These are phyloP conservation scores for Fusarium praegraminearum DNA, from an alignment of 2,329 filamentous ascomycete genomes.

Conservation along the genomic window DNA sequence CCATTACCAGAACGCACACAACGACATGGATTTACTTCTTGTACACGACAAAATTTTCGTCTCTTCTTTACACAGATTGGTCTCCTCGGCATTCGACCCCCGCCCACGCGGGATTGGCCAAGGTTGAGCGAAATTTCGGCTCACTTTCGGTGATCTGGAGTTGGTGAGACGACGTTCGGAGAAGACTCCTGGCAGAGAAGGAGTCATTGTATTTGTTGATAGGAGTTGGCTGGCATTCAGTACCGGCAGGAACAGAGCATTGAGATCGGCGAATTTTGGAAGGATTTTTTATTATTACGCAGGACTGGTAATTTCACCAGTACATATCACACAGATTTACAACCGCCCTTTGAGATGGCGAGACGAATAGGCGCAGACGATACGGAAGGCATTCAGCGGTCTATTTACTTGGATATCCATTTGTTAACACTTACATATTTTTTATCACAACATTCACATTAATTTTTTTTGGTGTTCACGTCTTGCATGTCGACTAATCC, in stretches of 20 bases:
- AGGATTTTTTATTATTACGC: conserved; percentile 7
- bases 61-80: conserved; percentile 17
- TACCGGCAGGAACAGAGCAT: conserved; percentile 20
- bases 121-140: conserved; percentile 33
- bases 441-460: conserved; percentile 16
- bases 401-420: conserved; percentile 43
- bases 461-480: conserved; percentile 12
- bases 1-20: conserved; percentile 26
- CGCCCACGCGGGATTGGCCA: conserved; percentile 26
- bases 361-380: conserved; percentile 34
- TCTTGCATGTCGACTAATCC: conserved; percentile 16
- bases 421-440: conserved; percentile 39
- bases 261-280: conserved; percentile 21
- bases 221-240: conserved; percentile 22
- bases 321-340: conserved; percentile 31
- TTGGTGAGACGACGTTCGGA: conserved; percentile 21
- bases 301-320: conserved; percentile 15
- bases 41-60: conserved; percentile 18
- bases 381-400: conserved; percentile 36
- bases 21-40: conserved; percentile 40
- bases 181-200: conserved; percentile 26
- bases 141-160: conserved; percentile 38
- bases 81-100: conserved; percentile 27
- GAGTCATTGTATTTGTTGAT: conserved; percentile 41
- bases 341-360: conserved; percentile 21